These are phyloP conservation scores for Escovopsis sp. DNA, from an alignment of 2,329 filamentous ascomycete genomes.

Conservation along the genomic window DNA sequence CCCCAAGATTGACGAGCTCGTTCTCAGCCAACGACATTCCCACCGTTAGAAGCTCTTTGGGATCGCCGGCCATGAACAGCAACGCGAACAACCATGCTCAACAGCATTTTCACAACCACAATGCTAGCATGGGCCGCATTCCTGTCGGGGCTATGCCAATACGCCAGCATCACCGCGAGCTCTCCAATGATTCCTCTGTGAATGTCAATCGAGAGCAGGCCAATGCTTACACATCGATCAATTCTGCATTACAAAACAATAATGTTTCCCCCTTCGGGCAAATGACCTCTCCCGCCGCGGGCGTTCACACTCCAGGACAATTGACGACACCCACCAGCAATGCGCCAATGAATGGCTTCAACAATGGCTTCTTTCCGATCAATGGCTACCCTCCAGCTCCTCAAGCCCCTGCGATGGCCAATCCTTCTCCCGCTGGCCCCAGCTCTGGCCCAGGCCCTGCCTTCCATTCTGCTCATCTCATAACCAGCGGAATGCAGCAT, in stretches of 20 bases:
- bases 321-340: constrained; percentile 12
- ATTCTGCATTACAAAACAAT: constrained; percentile 64
- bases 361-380: constrained; percentile 18
- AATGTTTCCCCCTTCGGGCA: constrained; percentile 70
- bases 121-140: constrained; percentile 67
- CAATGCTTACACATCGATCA: constrained; percentile 42
- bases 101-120: constrained; percentile 60
- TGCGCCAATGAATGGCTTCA: constrained; percentile 15
- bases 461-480: constrained; percentile 28
- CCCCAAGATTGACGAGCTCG: constrained; percentile 69
- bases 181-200: constrained; percentile 37
- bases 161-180: constrained; percentile 55
- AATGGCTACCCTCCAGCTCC: constrained; percentile 17
- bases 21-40: constrained; percentile 85
- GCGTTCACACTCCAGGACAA: constrained; percentile 13
- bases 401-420: background rate
- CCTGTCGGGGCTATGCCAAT: constrained; percentile 50
- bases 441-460: constrained; percentile 13
- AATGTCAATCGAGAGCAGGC: constrained; percentile 28
- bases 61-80: constrained; percentile 24
- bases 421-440: constrained; percentile 8
- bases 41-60: constrained; percentile 59
- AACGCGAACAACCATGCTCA: constrained; percentile 45
- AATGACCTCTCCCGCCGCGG: constrained; percentile 21
- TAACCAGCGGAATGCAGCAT: constrained; percentile 54